Base-by-base conservation (phyloP, 2,329 filamentous ascomycete species). In the Penicillium sp. region DNA sequence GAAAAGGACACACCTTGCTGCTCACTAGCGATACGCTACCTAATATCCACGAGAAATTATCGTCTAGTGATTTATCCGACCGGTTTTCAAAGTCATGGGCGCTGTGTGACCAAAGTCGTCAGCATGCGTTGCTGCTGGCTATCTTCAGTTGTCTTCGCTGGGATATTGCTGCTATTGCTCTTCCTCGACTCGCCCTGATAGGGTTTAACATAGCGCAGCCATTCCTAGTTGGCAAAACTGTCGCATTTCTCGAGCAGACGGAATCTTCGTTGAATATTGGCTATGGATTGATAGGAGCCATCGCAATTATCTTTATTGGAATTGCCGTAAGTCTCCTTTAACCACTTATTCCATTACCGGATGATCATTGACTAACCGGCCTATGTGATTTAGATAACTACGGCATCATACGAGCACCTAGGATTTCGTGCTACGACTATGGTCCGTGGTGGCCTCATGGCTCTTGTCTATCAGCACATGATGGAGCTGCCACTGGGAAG, bases 361-460 rank as follows among this genome's bases (percentile, higher is more conserved):
- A 37, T 19, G n/a, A 5, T 12, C n/a, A 19, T 37, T 37, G 10
- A 17, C 4, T 4, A 11, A 28, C 36, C 30, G 12, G 50, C 8
- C 26, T 55, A 25, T 9, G 35, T 17, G 3, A 36, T 14, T 26
- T 46, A 61, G 63, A 33, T 65, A 14, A 44, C 42, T 16, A 55
- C 53, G 43, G 51, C 56, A 22, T 33, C 50, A 10, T 59, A 57
- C 12, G 40, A 59, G 31, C 56, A 56, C 7, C 19, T 61, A 16
- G 60, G 60, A 16, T 62, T 43, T 25, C 58, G 59, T 36, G 36
- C 55, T n/a, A 58, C 60, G 17, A 61, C 61, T 8, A 63, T 63
- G 53, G 11, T 61, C 4, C 61, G 61, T 16, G 61, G 61, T 16
- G 61, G 61, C n/a, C 58, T 63, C 1, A 63, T 63, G 60, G 41